Base-by-base conservation (phyloP, 768 basidiomycete species). In the Suillus cothurnatus region DNA sequence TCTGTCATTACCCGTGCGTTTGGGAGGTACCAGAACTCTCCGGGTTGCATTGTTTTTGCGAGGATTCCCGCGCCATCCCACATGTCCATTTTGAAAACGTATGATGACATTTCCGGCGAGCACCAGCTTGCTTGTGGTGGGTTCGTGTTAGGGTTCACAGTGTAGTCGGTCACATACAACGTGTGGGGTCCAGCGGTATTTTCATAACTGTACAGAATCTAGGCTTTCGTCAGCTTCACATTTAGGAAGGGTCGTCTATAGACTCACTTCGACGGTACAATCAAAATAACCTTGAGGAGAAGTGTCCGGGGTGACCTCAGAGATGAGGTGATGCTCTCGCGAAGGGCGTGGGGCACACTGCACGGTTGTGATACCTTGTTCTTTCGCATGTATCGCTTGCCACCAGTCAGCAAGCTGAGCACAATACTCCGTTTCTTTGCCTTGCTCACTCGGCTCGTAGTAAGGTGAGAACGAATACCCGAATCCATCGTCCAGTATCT, bases 111-210 rank as follows among this genome's bases (percentile, higher is more conserved):
- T 31, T 74, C 76, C 5, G 77, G 71, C 15, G 83, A 79, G 71
- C 85, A 88, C 84, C 83, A 87, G 50, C 74, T 60, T 6, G 78
- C 76, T 61, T 79, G 75, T n/a, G 79, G 67, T 23, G 77, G 70
- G 5, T 63, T 64, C 47, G 80, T 69, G 12, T 68, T 64, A 6
- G 74, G 57, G 61, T 85, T 86, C 50, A 66, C 68, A 9, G 88
- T 88, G 70, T 89, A 90, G 68, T 91, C 90, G 1, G 90, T 90
- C 58, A 89, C 87, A 71, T 85, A 89, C 15, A 91, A 66, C 34
- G 75, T 81, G 65, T 81, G 80, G 2, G 82, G 76, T 6, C 68
- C 73, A 43, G 76, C 74, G 26, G 77, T 71, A 65, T 79, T 82
- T 43, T 64, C 56, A 61, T 81, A 78, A 8, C 77, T 81, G 61